Base-by-base conservation (phyloP, 2,329 filamentous ascomycete species). In the Thielaviopsis musarum region DNA sequence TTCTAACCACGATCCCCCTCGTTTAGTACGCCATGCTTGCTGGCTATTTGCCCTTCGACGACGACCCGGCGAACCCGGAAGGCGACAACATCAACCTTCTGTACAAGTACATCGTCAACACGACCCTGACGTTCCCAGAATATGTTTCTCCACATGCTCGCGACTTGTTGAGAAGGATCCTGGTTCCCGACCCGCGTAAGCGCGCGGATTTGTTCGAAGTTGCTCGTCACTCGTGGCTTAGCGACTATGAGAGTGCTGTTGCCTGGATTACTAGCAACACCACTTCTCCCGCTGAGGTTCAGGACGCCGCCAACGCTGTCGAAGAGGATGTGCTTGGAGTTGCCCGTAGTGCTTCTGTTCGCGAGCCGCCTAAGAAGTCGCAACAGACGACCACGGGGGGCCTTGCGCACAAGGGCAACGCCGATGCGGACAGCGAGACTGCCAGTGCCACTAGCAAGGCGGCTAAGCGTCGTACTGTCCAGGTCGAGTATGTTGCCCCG, bases 101-200 rank as follows among this genome's bases (percentile, higher is more conserved):
- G 28, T 98, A 98, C 79, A 97, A 97, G 74, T 98, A 98, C 73
- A 98, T 98, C 66, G 91, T 96, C 62, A 94, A 89, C 59, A 98
- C 93, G 1, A 91, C 91, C 41, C 80, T 98, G 51, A 97, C 91
- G 3, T 98, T 98, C 70, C 93, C 93, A 63, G 93, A 98, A 83
- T 97, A 97, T 69, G 93, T 98, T 65, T 95, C 93, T 7, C 93
- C 93, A 7, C 93, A 98, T 71, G 91, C 93, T 22, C 82, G 93
- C 66, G 93, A 98, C 71, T 79, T 98, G 0, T 76, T 98, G 54
- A 84, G 93, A 62, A 84, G 93, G 58, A 98, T 98, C 62, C 79
- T 98, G 52, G 93, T 98, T 0, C 91, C 93, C 5, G 93, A 97
- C 70, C 93, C 93, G 57, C 81, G 93, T 64, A 94, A 95, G 73